Conservation (phyloP, 2,329 filamentous ascomycete genomes). For the Penicillium freii region DNA sequence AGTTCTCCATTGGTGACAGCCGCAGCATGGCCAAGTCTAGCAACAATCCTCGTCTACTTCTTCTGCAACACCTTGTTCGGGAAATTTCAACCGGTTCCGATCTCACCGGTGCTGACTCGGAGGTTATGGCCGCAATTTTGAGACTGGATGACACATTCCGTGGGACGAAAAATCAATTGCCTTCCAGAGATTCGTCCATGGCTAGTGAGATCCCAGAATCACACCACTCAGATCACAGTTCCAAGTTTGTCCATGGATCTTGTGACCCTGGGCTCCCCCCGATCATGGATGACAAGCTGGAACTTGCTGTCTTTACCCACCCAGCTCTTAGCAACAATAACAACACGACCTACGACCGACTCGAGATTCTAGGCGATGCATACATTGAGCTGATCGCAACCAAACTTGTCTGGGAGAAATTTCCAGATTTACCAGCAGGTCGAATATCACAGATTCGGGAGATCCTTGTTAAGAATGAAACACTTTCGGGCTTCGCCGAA, state of each 20-base stretch:
- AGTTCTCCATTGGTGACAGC: neutral
- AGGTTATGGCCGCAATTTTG: constrained; percentile 20
- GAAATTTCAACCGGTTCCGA: constrained; percentile 23
- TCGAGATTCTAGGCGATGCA: constrained; percentile 87
- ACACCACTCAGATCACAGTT: neutral
- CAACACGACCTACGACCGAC: constrained; percentile 65
- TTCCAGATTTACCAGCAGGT: constrained; percentile 64
- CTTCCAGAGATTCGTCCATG: neutral
- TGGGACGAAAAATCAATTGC: neutral
- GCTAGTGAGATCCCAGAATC: neutral
- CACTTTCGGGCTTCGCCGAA: constrained; percentile 66
- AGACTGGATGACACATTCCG: constrained; percentile 24
- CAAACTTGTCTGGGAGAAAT: constrained; percentile 71
- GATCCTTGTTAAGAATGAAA: constrained; percentile 75
- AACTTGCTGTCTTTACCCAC: constrained; percentile 67
- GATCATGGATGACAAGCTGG: constrained; percentile 59
- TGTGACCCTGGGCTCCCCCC: constrained; percentile 51
- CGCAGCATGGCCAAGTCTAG: neutral
- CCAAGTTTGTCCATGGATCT: neutral
- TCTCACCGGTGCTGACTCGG: constrained; percentile 13
- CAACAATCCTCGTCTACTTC: constrained; percentile 18
- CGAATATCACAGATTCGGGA: constrained; percentile 75
- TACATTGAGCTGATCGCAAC: constrained; percentile 77
- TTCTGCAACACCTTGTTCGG: constrained; percentile 22
- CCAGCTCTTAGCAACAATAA: constrained; percentile 44